Percentiles rank a stretch among this genome's conserved stretches.
phyloP scores from a whole-genome alignment of 345 rosid genomes.

The Arabis hirsuta region DNA sequence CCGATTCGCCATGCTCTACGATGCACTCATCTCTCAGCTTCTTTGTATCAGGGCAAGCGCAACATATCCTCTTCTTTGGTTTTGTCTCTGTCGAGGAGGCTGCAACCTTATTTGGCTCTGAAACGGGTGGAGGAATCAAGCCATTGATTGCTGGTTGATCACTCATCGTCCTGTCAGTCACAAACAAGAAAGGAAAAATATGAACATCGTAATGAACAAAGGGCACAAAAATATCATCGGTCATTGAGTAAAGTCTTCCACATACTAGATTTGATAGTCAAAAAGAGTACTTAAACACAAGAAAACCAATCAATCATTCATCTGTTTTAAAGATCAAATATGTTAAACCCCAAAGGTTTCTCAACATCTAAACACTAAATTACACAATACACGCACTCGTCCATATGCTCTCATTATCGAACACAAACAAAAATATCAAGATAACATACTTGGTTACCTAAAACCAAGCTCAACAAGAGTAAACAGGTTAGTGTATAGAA shows the following conservation, averaged over 20 bases:
- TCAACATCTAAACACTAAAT: no score
- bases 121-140: conserved; percentile 43
- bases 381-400: no score
- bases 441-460: not conserved
- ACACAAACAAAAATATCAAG: conserved; percentile 6
- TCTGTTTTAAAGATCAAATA: no score
- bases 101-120: conserved; percentile 49
- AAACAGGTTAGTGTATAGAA: not conserved
- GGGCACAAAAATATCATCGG: no score
- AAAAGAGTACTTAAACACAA: no score
- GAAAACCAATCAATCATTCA: no score
- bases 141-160: conserved; percentile 53
- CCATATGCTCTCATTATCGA: not conserved
- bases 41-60: conserved; percentile 94
- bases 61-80: conserved; percentile 91
- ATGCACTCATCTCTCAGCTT: conserved; percentile 93
- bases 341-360: no score
- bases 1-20: conserved; percentile 79
- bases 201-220: no score
- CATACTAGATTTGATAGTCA: no score
- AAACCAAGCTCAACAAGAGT: not conserved
- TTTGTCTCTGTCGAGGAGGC: conserved; percentile 55
- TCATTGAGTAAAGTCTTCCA: no score
- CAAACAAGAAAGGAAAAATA: no score
- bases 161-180: conserved; percentile 43